Evolutionary conservation across 2,329 filamentous ascomycete species (phyloP).

Genomic region (Fusarium illudens): DNA sequence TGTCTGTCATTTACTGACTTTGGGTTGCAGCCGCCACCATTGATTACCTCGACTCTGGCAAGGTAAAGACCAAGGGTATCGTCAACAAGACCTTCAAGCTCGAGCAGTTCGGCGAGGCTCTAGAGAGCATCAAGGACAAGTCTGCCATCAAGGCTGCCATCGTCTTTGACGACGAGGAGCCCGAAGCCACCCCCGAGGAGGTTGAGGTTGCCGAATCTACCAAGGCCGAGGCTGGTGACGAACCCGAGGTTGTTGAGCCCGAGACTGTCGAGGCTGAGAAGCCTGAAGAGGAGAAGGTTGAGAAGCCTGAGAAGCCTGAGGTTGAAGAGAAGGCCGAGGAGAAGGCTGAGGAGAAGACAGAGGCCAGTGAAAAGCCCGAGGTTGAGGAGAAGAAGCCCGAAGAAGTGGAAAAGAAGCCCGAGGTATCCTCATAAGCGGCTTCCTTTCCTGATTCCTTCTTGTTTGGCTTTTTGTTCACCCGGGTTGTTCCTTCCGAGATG

Average conservation of each 20-base stretch:
- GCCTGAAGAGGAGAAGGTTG: neutral
- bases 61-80: constrained; percentile 71
- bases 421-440: neutral
- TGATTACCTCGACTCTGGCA: constrained; percentile 65
- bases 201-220: neutral
- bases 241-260: neutral
- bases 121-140: constrained; percentile 77
- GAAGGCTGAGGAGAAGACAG: neutral
- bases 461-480: neutral
- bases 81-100: constrained; percentile 78
- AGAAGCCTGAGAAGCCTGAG: constrained; percentile 1
- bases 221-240: constrained; percentile 1
- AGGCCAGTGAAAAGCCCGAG: neutral
- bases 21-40: constrained; percentile 52
- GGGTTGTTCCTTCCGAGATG: neutral
- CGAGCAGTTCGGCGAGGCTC: constrained; percentile 75
- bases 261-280: neutral
- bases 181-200: constrained; percentile 1
- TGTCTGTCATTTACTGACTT: neutral
- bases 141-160: constrained; percentile 78
- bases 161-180: constrained; percentile 65
- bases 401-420: constrained; percentile 1
- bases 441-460: neutral
- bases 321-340: neutral
- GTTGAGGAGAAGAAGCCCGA: constrained; percentile 1